These are phyloP conservation scores for Blastocladiella emersonii DNA, from an alignment of 371 early-diverging fungal species.

Conservation along the genomic window DNA sequence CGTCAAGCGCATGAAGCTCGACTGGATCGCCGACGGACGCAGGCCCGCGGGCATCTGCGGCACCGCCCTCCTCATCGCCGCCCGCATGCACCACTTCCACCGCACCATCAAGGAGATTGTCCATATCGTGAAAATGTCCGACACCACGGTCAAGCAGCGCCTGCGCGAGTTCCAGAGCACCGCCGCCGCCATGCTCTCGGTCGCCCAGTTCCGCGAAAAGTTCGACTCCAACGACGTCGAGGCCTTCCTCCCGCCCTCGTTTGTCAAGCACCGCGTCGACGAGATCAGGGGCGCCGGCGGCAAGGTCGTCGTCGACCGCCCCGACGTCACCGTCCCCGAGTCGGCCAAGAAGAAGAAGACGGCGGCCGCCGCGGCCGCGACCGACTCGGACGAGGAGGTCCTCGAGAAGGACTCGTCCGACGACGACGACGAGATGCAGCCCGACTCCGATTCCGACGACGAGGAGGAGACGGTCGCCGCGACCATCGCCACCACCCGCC, in stretches of 20 bases:
- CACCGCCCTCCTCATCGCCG: constrained; percentile 88
- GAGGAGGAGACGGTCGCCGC: too few relatives aligned
- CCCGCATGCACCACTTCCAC: constrained; percentile 85
- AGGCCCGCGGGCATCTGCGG: constrained; percentile 98
- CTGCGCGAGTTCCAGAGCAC: constrained; percentile 82
- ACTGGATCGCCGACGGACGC: constrained; percentile 96
- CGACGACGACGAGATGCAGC: too few relatives aligned
- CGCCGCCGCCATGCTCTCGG: constrained; percentile 69
- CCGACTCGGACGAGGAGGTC: neutral
- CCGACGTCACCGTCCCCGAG: neutral
- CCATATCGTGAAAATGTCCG: constrained; percentile 84
- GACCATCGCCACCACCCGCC: too few relatives aligned
- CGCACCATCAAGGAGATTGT: constrained; percentile 81
- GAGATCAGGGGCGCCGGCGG: constrained; percentile 23
- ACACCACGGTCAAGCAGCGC: constrained; percentile 75
- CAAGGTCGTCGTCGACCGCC: neutral
- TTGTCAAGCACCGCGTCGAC: constrained; percentile 24
- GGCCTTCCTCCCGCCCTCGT: constrained; percentile 54
- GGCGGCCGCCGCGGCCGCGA: neutral
- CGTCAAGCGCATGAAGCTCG: constrained; percentile 91
- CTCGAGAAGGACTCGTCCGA: too few relatives aligned
- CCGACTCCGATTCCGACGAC: too few relatives aligned
- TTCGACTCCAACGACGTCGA: constrained; percentile 60
- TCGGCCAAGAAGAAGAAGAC: neutral
- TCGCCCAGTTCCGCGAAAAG: neutral